Conservation (phyloP, 192 early-diverging fungal genomes). For the Linnemannia hyalina region DNA sequence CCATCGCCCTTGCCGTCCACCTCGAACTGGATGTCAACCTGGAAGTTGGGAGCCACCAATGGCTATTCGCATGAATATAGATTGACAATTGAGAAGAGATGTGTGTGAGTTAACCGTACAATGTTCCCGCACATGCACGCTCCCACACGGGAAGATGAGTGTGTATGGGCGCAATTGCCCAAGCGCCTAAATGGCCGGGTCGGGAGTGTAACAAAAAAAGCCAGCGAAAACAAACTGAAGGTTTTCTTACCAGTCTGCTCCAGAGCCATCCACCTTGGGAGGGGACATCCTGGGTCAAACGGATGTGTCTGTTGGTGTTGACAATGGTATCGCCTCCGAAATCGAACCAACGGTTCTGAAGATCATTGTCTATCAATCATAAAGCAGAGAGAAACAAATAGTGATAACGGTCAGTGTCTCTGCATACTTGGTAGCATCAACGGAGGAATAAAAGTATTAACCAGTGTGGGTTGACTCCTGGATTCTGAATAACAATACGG, state of each 20-base stretch:
- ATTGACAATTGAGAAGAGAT: not conserved
- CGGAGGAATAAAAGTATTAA: not conserved
- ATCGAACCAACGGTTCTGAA: constrained; percentile 90
- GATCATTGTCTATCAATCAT: constrained; percentile 70
- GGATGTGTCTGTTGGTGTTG: constrained; percentile 85
- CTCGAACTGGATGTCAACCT: constrained; percentile 93
- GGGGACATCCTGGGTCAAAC: constrained; percentile 83
- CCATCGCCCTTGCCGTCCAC: constrained; percentile 78
- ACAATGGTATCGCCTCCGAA: constrained; percentile 92
- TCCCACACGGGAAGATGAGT: constrained; percentile 13
- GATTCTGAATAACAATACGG: not conserved
- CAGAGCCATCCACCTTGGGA: constrained; percentile 89
- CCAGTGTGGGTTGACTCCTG: not conserved
- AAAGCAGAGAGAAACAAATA: not conserved
- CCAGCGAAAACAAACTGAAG: constrained; percentile 2
- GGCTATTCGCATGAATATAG: constrained; percentile 64
- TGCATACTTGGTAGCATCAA: not conserved
- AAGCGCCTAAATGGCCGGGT: not conserved
- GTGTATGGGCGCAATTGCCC: not conserved
- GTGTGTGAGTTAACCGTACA: too few species aligned
- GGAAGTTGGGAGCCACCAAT: constrained; percentile 74
- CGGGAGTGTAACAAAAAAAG: not conserved
- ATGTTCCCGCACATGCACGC: not conserved
- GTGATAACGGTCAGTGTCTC: not conserved
- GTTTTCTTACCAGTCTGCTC: constrained; percentile 67